These are phyloP conservation scores for Colletotrichum kahawae DNA, from an alignment of 2,329 filamentous ascomycete genomes.

Conservation along the genomic window DNA sequence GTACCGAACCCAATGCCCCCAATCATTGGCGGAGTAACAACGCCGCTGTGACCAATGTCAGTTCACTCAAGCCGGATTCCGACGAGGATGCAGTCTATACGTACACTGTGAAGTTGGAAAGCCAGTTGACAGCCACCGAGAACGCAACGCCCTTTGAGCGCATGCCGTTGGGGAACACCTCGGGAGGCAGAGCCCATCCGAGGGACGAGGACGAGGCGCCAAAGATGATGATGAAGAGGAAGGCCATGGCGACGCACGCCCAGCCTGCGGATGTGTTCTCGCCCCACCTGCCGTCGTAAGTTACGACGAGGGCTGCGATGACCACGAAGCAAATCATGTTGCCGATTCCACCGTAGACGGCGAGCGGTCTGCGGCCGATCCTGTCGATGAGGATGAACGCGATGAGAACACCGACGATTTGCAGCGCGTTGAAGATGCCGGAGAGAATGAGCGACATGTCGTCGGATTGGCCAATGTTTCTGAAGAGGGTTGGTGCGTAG, in stretches of 20 bases:
- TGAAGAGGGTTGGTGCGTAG: slow-evolving; percentile 32
- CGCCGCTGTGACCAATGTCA: background rate
- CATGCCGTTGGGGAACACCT: background rate
- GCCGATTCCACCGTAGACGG: slow-evolving; percentile 32
- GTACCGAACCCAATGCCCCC: slow-evolving; percentile 51
- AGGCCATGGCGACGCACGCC: slow-evolving; percentile 16
- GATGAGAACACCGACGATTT: slow-evolving; percentile 32
- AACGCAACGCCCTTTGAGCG: slow-evolving; percentile 24
- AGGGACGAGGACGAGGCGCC: slow-evolving; percentile 29
- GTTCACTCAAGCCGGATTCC: fast-evolving
- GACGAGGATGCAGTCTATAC: fast-evolving
- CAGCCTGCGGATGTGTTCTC: background rate
- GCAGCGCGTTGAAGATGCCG: slow-evolving; percentile 39
- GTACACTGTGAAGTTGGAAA: slow-evolving; percentile 47
- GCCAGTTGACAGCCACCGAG: slow-evolving; percentile 52
- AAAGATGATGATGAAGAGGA: slow-evolving; percentile 34
- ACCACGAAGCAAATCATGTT: slow-evolving; percentile 20
- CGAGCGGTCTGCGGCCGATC: slow-evolving; percentile 38
- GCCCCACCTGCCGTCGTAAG: background rate
- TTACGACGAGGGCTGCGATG: background rate
- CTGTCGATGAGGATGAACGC: slow-evolving; percentile 45
- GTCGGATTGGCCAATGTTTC: slow-evolving; percentile 29
- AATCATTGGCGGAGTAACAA: slow-evolving; percentile 60
- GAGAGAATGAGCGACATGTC: slow-evolving; percentile 35
- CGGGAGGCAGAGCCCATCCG: background rate